phyloP scores from a whole-genome alignment of 306 rosid species.

The Macrotyloma uniflorum region DNA sequence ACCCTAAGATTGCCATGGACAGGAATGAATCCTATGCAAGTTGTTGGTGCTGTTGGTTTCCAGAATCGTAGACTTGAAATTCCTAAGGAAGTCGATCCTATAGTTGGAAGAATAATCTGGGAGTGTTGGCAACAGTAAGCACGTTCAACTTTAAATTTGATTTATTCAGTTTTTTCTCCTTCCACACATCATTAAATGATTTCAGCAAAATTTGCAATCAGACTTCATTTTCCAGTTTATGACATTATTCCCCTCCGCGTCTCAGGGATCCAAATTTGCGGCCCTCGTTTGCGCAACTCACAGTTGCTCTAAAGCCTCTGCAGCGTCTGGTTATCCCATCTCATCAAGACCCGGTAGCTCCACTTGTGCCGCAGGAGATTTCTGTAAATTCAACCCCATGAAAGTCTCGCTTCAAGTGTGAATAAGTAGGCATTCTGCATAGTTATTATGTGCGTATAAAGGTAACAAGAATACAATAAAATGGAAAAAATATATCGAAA shows the following conservation, averaged over 20 bases:
- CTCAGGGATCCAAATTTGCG: conserved; percentile 92
- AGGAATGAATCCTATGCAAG: conserved; percentile 99
- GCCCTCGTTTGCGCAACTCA: conserved; percentile 83
- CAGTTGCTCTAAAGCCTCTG: conserved; percentile 79
- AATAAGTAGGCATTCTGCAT: conserved; percentile 49
- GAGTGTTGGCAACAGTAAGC: conserved; percentile 99
- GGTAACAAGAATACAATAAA: conserved; percentile 25
- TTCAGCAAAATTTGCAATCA: conserved; percentile 7
- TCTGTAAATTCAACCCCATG: conserved; percentile 83
- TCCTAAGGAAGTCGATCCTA: conserved; percentile 93
- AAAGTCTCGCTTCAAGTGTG: conserved; percentile 59
- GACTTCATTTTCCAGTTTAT: conserved; percentile 24
- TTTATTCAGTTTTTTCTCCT: not conserved
- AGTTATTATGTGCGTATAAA: conserved; percentile 39
- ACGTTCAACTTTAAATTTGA: conserved; percentile 36
- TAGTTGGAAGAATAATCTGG: conserved; percentile 85
- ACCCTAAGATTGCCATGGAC: conserved; percentile 91
- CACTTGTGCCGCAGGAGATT: conserved; percentile 72
- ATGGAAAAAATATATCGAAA: conserved; percentile 22
- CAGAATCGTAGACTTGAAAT: conserved; percentile 96
- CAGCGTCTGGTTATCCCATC: conserved; percentile 75
- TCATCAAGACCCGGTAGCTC: conserved; percentile 67
- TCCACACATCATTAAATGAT: not conserved
- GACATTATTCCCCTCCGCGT: conserved; percentile 9
- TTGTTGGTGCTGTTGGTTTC: conserved; percentile 98